Evolutionary conservation across 2,329 filamentous ascomycete species (phyloP).

Genomic region (Dothideomycetes sp.): DNA sequence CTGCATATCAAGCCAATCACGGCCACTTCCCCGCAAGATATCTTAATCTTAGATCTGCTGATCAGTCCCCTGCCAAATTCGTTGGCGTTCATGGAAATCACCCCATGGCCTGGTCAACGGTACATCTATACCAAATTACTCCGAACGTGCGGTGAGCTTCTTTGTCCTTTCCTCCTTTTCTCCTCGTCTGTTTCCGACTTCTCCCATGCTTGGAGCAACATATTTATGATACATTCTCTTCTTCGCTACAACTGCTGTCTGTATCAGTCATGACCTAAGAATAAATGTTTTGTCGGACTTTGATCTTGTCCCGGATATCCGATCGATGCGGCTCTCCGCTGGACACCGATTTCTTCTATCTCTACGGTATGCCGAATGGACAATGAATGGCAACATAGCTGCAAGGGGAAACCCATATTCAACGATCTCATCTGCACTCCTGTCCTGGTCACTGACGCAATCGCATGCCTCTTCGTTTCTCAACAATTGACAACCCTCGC

Average conservation of each 20-base stretch:
- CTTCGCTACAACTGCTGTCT: neutral
- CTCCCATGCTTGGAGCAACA: neutral
- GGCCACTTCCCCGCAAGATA: neutral
- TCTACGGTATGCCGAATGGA: too few relatives aligned
- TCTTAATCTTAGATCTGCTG: conserved; percentile 4
- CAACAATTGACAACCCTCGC: neutral
- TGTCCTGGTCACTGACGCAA: conserved; percentile 4
- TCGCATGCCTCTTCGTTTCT: neutral
- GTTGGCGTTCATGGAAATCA: conserved; percentile 8
- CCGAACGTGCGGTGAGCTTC: too few relatives aligned
- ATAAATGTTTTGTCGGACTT: neutral
- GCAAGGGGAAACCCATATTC: too few relatives aligned
- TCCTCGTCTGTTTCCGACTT: neutral
- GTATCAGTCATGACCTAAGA: neutral
- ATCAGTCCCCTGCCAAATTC: conserved; percentile 1
- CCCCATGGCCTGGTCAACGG: conserved; percentile 6
- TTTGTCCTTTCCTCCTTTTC: neutral
- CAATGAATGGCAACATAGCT: neutral
- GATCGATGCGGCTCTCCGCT: conserved; percentile 12
- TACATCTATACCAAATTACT: conserved; percentile 6
- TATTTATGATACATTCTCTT: neutral
- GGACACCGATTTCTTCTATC: neutral
- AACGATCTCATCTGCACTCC: neutral
- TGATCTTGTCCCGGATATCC: neutral
- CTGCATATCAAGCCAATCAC: neutral